phyloP scores from a whole-genome alignment of 768 basidiomycete genomes.

The Leccinum subgranulosum region DNA sequence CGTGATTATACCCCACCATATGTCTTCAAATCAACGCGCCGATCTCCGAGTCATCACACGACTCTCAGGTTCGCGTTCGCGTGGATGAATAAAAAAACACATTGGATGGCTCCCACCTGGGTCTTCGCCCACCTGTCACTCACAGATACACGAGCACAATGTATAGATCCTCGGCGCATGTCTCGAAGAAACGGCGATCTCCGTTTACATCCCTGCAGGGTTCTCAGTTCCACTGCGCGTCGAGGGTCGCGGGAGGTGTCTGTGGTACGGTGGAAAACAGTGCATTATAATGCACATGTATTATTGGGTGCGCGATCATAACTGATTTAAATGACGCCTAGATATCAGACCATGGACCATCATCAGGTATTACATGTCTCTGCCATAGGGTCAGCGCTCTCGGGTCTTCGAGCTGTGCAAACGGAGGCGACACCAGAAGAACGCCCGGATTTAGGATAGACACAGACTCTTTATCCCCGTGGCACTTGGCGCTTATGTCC shows the following conservation, averaged over 20 bases:
- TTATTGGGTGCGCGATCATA: background rate
- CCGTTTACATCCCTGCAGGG: background rate
- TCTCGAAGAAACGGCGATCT: background rate
- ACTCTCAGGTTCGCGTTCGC: background rate
- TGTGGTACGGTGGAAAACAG: background rate
- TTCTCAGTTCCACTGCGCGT: background rate
- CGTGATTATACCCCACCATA: background rate
- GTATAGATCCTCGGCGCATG: background rate
- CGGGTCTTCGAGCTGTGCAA: background rate
- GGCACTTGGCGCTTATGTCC: background rate
- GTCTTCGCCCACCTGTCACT: background rate
- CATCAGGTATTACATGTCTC: background rate
- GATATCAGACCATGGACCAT: background rate
- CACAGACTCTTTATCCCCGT: background rate
- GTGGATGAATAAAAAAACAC: background rate
- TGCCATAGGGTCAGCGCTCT: background rate
- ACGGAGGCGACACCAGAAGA: background rate
- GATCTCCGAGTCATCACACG: background rate
- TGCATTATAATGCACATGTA: background rate
- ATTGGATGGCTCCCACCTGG: background rate
- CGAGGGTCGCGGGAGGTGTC: background rate
- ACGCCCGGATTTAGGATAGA: background rate
- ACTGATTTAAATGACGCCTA: background rate
- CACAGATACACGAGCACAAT: background rate
- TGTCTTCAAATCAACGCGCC: background rate